Conservation (phyloP, 1,284 basidiomycete genomes). For the Coniferiporia sulphurascens region DNA sequence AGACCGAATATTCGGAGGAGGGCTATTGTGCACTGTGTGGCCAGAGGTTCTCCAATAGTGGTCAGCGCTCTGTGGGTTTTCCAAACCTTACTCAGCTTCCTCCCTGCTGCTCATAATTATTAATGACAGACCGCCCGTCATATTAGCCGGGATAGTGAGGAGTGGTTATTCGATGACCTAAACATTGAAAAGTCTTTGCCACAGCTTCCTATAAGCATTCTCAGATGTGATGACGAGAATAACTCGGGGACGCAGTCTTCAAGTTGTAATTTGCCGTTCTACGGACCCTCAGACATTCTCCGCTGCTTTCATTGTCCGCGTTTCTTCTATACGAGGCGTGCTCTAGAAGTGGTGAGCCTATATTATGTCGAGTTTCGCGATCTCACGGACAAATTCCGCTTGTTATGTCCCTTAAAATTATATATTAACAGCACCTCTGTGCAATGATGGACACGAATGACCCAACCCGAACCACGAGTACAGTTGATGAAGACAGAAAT, state of each 20-base stretch:
- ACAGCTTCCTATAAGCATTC: neutral
- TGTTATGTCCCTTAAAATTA: too few relatives aligned
- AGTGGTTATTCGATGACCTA: too few relatives aligned
- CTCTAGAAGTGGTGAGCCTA: neutral
- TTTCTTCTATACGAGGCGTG: conserved; percentile 3
- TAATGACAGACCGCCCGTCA: too few relatives aligned
- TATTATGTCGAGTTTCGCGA: too few relatives aligned
- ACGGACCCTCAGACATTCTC: neutral
- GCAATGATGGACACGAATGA: neutral
- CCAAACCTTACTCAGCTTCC: too few relatives aligned
- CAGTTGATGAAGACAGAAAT: neutral
- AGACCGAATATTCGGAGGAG: conserved; percentile 1
- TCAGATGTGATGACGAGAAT: neutral
- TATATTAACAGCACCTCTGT: neutral
- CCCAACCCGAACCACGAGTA: neutral
- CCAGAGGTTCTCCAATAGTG: neutral
- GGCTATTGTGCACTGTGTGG: neutral
- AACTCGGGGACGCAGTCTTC: neutral
- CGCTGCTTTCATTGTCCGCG: conserved; percentile 1
- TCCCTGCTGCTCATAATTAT: too few relatives aligned
- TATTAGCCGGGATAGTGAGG: too few relatives aligned
- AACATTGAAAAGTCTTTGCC: too few relatives aligned
- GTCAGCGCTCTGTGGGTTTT: neutral
- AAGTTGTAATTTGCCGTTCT: neutral
- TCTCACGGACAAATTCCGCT: too few relatives aligned